A percentile compares a stretch with the other conserved stretches of the same genome.
Evolutionary conservation across 2,329 filamentous ascomycete genomes (phyloP).

Genomic region (Daldinia sp.): DNA sequence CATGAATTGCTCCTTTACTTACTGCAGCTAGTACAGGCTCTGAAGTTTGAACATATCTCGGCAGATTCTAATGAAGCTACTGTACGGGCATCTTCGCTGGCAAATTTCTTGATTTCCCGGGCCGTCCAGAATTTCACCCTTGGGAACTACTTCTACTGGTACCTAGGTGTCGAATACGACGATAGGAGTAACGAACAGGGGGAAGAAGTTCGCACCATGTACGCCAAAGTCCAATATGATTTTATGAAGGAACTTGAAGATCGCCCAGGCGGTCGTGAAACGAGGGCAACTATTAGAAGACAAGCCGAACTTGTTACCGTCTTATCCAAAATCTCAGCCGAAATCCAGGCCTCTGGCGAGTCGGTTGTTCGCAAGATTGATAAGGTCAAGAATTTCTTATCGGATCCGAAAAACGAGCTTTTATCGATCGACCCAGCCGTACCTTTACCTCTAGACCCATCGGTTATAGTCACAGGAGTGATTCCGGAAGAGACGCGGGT

Average conservation of each 20-base stretch:
- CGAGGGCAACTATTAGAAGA: slow-evolving; percentile 77
- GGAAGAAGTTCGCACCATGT: slow-evolving; percentile 80
- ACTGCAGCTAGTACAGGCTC: slow-evolving; percentile 90
- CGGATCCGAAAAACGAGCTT: slow-evolving; percentile 91
- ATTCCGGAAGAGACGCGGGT: slow-evolving; percentile 86
- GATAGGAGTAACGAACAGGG: slow-evolving; percentile 80
- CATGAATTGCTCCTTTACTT: slow-evolving; percentile 91
- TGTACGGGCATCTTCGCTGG: slow-evolving; percentile 80
- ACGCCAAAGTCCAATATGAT: slow-evolving; percentile 92
- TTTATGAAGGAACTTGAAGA: slow-evolving; percentile 90
- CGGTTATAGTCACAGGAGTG: slow-evolving; percentile 79
- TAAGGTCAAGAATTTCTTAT: slow-evolving; percentile 81
- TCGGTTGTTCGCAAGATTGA: slow-evolving; percentile 83
- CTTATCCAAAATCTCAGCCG: slow-evolving; percentile 86
- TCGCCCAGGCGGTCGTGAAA: slow-evolving; percentile 72
- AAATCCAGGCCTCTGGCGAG: slow-evolving; percentile 82
- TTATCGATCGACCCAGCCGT: slow-evolving; percentile 83
- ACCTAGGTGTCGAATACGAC: slow-evolving; percentile 96
- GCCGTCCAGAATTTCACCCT: slow-evolving; percentile 89
- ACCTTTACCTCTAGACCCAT: slow-evolving; percentile 87
- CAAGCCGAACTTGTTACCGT: slow-evolving; percentile 91
- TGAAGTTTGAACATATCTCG: slow-evolving; percentile 88
- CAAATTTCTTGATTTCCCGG: slow-evolving; percentile 85
- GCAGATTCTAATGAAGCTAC: slow-evolving; percentile 66
- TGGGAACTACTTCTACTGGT: slow-evolving; percentile 97